phyloP scores from a whole-genome alignment of 495 filamentous ascomycete species.

The Filosporella fistucella region DNA sequence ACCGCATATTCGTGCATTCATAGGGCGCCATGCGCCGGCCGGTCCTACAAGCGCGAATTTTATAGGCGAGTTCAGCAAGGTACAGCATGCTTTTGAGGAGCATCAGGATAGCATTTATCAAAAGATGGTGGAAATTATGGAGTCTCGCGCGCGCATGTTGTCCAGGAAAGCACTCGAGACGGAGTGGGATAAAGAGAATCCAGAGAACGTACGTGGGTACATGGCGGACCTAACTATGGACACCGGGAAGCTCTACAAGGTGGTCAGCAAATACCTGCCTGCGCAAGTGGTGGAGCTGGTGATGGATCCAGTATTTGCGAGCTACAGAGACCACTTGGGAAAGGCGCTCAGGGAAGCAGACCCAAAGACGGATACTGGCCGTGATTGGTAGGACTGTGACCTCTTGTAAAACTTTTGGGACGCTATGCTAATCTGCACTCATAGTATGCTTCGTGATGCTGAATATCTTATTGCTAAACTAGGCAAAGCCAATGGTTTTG shows the following conservation, averaged over 20 bases:
- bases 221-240: constrained; percentile 92
- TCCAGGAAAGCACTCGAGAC: constrained; percentile 73
- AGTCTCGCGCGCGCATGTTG: constrained; percentile 64
- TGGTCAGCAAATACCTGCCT: constrained; percentile 78
- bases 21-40: constrained; percentile 64
- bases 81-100: constrained; percentile 82
- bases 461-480: constrained; percentile 70
- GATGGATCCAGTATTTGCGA: constrained; percentile 84
- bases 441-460: constrained; percentile 76
- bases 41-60: constrained; percentile 41
- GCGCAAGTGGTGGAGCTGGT: constrained; percentile 76
- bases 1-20: constrained; percentile 87
- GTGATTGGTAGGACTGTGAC: constrained; percentile 57
- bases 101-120: constrained; percentile 92
- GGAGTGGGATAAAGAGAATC: constrained; percentile 56
- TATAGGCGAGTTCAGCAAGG: constrained; percentile 91
- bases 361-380: constrained; percentile 63
- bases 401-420: background rate
- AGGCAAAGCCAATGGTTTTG: constrained; percentile 75
- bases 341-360: constrained; percentile 65
- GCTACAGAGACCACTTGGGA: constrained; percentile 79
- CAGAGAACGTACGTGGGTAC: constrained; percentile 54
- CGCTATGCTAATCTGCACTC: constrained; percentile 31
- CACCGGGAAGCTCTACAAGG: constrained; percentile 80
- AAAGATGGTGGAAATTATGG: constrained; percentile 96